These are phyloP conservation scores for Bipolaris gigantea DNA, from an alignment of 2,329 filamentous ascomycete species.

Conservation along the genomic window DNA sequence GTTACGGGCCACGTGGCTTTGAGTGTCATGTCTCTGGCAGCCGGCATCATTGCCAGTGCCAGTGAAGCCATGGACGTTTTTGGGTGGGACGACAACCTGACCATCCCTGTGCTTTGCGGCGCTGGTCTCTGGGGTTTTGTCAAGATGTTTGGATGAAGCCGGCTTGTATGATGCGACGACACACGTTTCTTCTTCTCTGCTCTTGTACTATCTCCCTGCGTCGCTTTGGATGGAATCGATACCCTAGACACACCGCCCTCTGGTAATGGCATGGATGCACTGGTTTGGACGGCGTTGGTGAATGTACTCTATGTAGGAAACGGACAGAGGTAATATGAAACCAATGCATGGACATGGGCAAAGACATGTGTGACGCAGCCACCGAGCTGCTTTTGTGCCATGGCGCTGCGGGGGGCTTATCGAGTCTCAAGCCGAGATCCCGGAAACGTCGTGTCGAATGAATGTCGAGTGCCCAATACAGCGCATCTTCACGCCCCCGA, in stretches of 20 bases:
- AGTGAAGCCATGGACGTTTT: conserved; percentile 92
- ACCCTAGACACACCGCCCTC: conserved; percentile 15
- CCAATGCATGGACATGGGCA: conserved; percentile 1
- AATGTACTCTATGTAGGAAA: conserved; percentile 1
- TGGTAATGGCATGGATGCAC: conserved; percentile 7
- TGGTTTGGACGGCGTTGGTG: conserved; percentile 13
- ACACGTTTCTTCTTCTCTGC: conserved; percentile 14
- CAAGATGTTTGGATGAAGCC: conserved; percentile 69
- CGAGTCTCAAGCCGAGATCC: conserved; percentile 24
- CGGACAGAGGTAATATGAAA: conserved; percentile 1
- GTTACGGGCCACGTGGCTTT: conserved; percentile 74
- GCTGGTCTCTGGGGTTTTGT: conserved; percentile 89
- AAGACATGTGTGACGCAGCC: conserved; percentile 17
- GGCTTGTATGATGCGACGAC: conserved; percentile 2
- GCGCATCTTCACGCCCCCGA: conserved; percentile 1
- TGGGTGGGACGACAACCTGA: conserved; percentile 96
- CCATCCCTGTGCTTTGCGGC: conserved; percentile 89
- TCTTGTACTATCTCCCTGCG: conserved; percentile 10
- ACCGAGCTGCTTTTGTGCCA: conserved; percentile 3
- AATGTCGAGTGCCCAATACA: conserved; percentile 10
- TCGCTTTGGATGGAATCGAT: conserved; percentile 13
- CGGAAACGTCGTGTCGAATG: conserved; percentile 1
- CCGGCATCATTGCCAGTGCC: conserved; percentile 82
- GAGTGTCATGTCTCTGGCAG: conserved; percentile 78
- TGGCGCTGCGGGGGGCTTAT: conserved; percentile 19